These are phyloP conservation scores for Pseudodiploospora longispora DNA, from an alignment of 2,329 filamentous ascomycete genomes.

Conservation along the genomic window DNA sequence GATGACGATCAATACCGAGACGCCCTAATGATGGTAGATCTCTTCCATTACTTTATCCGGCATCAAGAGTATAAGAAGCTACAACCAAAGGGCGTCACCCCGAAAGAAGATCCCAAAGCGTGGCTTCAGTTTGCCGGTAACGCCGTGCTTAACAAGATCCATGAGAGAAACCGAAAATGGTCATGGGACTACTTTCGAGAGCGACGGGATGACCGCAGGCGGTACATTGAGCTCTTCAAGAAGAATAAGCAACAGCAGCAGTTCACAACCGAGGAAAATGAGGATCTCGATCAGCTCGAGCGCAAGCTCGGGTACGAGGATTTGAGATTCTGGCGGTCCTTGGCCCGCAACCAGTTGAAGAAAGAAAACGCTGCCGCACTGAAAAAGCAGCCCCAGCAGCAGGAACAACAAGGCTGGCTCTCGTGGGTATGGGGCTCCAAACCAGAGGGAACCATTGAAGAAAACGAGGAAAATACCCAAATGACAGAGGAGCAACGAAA, in stretches of 20 bases:
- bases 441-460: slow-evolving; percentile 51
- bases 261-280: slow-evolving; percentile 59
- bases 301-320: slow-evolving; percentile 90
- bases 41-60: slow-evolving; percentile 97
- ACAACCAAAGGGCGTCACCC: slow-evolving; percentile 71
- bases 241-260: slow-evolving; percentile 75
- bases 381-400: slow-evolving; percentile 47
- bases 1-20: slow-evolving; percentile 98
- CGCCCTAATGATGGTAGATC: slow-evolving; percentile 92
- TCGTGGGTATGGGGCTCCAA: slow-evolving; percentile 88
- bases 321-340: slow-evolving; percentile 89
- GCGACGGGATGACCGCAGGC: slow-evolving; percentile 76
- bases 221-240: slow-evolving; percentile 93
- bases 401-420: slow-evolving; percentile 77
- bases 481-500: slow-evolving; percentile 96
- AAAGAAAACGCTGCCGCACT: slow-evolving; percentile 92
- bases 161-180: slow-evolving; percentile 87
- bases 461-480: slow-evolving; percentile 62
- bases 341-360: slow-evolving; percentile 87
- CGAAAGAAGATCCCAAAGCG: slow-evolving; percentile 83
- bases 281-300: slow-evolving; percentile 70
- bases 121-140: slow-evolving; percentile 91
- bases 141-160: slow-evolving; percentile 86
- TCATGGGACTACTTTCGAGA: slow-evolving; percentile 95
- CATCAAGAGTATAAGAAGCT: slow-evolving; percentile 95